phyloP scores from a whole-genome alignment of 2,329 filamentous ascomycete species.

The Talaromyces marneffei region DNA sequence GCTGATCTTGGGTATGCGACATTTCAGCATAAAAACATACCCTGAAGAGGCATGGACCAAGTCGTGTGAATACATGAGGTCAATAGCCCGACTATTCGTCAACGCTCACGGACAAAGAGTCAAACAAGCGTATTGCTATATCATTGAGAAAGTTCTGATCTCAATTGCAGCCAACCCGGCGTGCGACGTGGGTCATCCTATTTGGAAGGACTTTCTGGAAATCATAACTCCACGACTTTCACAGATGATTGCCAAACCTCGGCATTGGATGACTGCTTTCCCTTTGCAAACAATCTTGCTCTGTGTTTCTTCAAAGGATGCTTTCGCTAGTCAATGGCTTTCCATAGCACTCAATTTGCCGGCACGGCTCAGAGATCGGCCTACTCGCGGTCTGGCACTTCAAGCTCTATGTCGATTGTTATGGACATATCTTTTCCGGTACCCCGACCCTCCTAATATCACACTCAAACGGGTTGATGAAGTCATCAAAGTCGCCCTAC shows the following conservation, averaged over 20 bases:
- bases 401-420: constrained; percentile 84
- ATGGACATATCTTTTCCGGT: constrained; percentile 91
- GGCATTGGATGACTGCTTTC: constrained; percentile 86
- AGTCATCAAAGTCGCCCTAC: constrained; percentile 76
- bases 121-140: constrained; percentile 91
- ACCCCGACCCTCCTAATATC: constrained; percentile 62
- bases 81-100: constrained; percentile 74
- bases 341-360: constrained; percentile 72
- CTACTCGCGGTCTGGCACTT: constrained; percentile 70
- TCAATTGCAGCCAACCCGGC: constrained; percentile 78
- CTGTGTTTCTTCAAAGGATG: constrained; percentile 79
- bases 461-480: constrained; percentile 81
- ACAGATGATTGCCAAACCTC: constrained; percentile 83
- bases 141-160: constrained; percentile 78
- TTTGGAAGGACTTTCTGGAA: constrained; percentile 81
- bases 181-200: constrained; percentile 69
- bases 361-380: constrained; percentile 75
- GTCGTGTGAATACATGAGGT: constrained; percentile 82
- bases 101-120: constrained; percentile 81
- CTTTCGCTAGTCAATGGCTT: constrained; percentile 80
- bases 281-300: constrained; percentile 80
- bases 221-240: constrained; percentile 70
- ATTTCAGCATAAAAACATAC: constrained; percentile 69
- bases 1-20: constrained; percentile 84
- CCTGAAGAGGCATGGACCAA: constrained; percentile 73